phyloP scores from a whole-genome alignment of 2,329 filamentous ascomycete species.

The Penicillium sp. region DNA sequence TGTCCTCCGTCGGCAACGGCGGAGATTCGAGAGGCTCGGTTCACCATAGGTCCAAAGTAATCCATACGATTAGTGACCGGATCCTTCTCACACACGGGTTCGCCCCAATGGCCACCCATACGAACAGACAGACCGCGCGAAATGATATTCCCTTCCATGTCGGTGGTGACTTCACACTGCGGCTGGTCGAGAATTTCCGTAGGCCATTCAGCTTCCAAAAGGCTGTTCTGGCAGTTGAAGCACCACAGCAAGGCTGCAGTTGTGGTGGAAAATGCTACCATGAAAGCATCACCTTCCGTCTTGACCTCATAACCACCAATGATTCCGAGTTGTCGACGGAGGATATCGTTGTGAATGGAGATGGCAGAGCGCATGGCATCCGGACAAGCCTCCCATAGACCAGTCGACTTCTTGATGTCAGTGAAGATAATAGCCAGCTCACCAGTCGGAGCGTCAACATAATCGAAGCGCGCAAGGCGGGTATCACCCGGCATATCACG shows the following conservation, averaged over 20 bases:
- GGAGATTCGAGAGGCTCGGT: conserved; percentile 91
- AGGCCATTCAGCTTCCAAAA: conserved; percentile 90
- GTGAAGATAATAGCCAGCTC: conserved; percentile 95
- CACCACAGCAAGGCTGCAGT: conserved; percentile 95
- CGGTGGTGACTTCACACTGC: conserved; percentile 77
- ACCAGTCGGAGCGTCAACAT: conserved; percentile 87
- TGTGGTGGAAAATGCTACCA: conserved; percentile 97
- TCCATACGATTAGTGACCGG: conserved; percentile 98
- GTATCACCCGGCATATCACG: conserved; percentile 73
- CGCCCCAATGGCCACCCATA: conserved; percentile 97
- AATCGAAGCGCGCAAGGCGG: conserved; percentile 81
- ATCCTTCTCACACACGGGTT: conserved; percentile 91
- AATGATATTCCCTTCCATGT: conserved; percentile 84
- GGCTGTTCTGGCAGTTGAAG: conserved; percentile 85
- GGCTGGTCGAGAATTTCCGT: conserved; percentile 86
- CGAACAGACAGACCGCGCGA: conserved; percentile 93
- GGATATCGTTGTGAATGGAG: conserved; percentile 94
- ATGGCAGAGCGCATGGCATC: conserved; percentile 96
- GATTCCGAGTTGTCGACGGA: conserved; percentile 87
- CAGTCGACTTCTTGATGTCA: conserved; percentile 97
- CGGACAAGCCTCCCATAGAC: conserved; percentile 92
- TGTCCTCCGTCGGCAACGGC: conserved; percentile 94
- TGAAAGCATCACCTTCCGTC: conserved; percentile 98
- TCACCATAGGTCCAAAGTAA: conserved; percentile 99
- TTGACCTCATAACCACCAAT: conserved; percentile 99